Conservation (phyloP, 495 filamentous ascomycete genomes). For the Hypoxylon intermedium region DNA sequence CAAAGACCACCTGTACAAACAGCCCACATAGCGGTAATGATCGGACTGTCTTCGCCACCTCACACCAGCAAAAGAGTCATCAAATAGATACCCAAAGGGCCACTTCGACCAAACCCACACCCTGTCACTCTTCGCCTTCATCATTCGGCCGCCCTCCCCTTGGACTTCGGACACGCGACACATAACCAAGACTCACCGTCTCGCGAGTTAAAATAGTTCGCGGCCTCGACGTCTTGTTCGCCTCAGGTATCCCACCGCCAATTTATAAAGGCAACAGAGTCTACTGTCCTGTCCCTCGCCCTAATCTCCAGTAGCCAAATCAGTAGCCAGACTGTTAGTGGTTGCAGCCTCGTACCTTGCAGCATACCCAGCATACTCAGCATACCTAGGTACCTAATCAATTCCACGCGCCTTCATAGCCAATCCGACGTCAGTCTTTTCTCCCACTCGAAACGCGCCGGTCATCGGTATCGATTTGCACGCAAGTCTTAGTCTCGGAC, state of each 20-base stretch:
- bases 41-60: slow-evolving; percentile 50
- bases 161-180: slow-evolving; percentile 45
- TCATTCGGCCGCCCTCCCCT: slow-evolving; percentile 43
- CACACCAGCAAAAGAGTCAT: slow-evolving; percentile 56
- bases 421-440: slow-evolving; percentile 27
- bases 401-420: slow-evolving; percentile 9
- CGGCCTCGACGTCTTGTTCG: neutral
- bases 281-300: neutral
- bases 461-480: slow-evolving; percentile 20
- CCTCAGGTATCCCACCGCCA: slow-evolving; percentile 26
- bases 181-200: slow-evolving; percentile 29
- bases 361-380: too few species aligned
- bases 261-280: slow-evolving; percentile 12
- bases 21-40: slow-evolving; percentile 53
- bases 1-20: slow-evolving; percentile 54
- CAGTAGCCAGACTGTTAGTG: too few species aligned
- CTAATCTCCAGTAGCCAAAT: slow-evolving; percentile 10
- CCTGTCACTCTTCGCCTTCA: slow-evolving; percentile 39
- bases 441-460: slow-evolving; percentile 15
- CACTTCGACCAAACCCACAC: slow-evolving; percentile 43
- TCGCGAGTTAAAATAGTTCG: slow-evolving; percentile 17
- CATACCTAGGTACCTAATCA: too few species aligned
- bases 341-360: slow-evolving; percentile 46
- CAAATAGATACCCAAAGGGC: slow-evolving; percentile 45
- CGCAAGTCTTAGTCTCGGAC: neutral